Evolutionary conservation across 2,329 filamentous ascomycete genomes (phyloP).

Genomic region (Fusarium coicis): DNA sequence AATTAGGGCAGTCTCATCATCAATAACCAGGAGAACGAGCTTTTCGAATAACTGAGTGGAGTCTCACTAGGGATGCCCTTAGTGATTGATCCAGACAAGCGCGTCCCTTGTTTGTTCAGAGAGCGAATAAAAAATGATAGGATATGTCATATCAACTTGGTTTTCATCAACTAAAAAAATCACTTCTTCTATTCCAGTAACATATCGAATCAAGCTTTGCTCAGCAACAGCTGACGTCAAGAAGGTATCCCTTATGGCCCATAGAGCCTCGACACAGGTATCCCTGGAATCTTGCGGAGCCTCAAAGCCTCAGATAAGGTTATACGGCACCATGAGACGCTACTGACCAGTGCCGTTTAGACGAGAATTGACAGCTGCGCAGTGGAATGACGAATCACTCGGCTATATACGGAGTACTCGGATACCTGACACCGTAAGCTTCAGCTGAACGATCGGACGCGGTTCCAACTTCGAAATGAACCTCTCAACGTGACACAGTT

Average conservation of each 20-base stretch:
- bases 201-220: not conserved
- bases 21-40: accelerated
- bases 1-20: not conserved
- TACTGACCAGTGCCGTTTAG: not conserved
- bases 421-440: too few relatives aligned
- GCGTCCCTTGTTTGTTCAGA: accelerated
- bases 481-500: not conserved
- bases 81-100: accelerated
- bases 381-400: not conserved
- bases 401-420: too few relatives aligned
- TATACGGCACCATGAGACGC: not conserved
- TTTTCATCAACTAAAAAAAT: accelerated
- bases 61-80: not conserved
- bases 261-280: not conserved
- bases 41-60: accelerated
- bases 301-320: not conserved
- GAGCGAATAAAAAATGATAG: accelerated
- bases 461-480: not conserved
- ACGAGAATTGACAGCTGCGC: not conserved
- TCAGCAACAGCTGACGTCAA: not conserved
- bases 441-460: too few relatives aligned
- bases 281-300: not conserved
- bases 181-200: not conserved
- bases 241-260: not conserved
- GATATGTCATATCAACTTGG: accelerated